phyloP scores from a whole-genome alignment of 345 rosid species.

The Acer yangbiense region DNA sequence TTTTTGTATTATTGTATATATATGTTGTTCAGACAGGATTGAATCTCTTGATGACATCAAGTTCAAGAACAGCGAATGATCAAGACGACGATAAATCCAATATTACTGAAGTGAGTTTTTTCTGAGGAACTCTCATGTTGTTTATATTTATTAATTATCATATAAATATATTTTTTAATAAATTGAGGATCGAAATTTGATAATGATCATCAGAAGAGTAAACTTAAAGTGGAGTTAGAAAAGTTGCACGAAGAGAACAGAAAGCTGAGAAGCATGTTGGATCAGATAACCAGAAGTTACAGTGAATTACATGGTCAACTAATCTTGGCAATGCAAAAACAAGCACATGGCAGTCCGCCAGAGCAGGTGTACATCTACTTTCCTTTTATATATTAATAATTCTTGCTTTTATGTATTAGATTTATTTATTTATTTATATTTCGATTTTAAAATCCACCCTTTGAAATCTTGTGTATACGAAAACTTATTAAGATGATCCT shows the following conservation, averaged over 20 bases:
- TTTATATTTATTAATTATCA: neutral
- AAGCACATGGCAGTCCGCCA: constrained; percentile 36
- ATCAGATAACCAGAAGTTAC: constrained; percentile 60
- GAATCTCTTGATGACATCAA: constrained; percentile 46
- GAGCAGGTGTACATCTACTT: constrained; percentile 39
- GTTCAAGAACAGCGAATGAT: constrained; percentile 26
- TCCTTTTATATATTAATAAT: neutral
- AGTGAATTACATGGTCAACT: constrained; percentile 64
- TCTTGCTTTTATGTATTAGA: neutral
- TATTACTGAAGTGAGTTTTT: constrained; percentile 44
- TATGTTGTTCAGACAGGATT: constrained; percentile 51
- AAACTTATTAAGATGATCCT: neutral
- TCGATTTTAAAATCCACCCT: neutral
- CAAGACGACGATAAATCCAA: constrained; percentile 36
- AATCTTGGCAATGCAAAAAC: constrained; percentile 54
- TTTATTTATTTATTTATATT: neutral
- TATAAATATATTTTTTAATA: neutral
- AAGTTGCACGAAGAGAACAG: constrained; percentile 70
- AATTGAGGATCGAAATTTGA: neutral
- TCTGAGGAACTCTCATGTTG: neutral
- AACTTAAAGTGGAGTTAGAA: constrained; percentile 50
- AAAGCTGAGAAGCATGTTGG: constrained; percentile 60
- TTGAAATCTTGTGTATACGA: neutral
- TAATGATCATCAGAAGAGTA: constrained; percentile 41
- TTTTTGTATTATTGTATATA: neutral